These are phyloP conservation scores for Aphanomyces cochlioides DNA, from an alignment of 352 stramenopile genomes.

Conservation along the genomic window DNA sequence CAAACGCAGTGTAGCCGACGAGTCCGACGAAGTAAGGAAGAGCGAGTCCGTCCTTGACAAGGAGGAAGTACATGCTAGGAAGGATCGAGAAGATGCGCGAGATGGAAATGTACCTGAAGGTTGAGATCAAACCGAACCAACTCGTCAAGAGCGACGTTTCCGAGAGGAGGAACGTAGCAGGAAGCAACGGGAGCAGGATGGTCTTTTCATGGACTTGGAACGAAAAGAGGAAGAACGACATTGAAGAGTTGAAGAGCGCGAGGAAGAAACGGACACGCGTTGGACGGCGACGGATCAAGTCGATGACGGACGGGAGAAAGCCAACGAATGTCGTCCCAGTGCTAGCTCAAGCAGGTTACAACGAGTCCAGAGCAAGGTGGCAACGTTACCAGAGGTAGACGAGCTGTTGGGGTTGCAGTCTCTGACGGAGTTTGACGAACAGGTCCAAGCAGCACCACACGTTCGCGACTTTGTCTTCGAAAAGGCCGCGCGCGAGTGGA, in stretches of 20 bases:
- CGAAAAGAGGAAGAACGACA: conserved; percentile 96
- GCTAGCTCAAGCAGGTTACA: conserved; percentile 34
- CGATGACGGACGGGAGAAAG: conserved; percentile 80
- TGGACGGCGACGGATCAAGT: conserved; percentile 61
- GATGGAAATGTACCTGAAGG: conserved; percentile 61
- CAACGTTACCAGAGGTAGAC: conserved; percentile 68
- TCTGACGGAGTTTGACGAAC: conserved; percentile 61
- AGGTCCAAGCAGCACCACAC: conserved; percentile 93
- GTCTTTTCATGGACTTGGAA: conserved; percentile 98
- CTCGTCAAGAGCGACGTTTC: conserved; percentile 54
- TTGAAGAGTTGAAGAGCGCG: conserved; percentile 76
- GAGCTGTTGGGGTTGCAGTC: conserved; percentile 48
- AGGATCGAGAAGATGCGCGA: neutral
- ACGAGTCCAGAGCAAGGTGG: conserved; percentile 14
- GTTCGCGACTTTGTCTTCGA: conserved; percentile 98
- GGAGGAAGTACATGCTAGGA: conserved; percentile 78
- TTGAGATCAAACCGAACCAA: conserved; percentile 77
- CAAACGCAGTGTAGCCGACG: conserved; percentile 45
- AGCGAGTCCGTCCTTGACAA: conserved; percentile 73
- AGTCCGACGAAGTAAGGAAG: conserved; percentile 70
- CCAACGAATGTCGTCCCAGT: conserved; percentile 75
- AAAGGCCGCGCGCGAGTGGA: conserved; percentile 93
- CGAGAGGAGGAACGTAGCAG: conserved; percentile 81
- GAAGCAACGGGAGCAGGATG: conserved; percentile 91
- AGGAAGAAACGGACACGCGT: conserved; percentile 76